Evolutionary conservation across 2,329 filamentous ascomycete genomes (phyloP).

Genomic region (Seiridium unicorne): DNA sequence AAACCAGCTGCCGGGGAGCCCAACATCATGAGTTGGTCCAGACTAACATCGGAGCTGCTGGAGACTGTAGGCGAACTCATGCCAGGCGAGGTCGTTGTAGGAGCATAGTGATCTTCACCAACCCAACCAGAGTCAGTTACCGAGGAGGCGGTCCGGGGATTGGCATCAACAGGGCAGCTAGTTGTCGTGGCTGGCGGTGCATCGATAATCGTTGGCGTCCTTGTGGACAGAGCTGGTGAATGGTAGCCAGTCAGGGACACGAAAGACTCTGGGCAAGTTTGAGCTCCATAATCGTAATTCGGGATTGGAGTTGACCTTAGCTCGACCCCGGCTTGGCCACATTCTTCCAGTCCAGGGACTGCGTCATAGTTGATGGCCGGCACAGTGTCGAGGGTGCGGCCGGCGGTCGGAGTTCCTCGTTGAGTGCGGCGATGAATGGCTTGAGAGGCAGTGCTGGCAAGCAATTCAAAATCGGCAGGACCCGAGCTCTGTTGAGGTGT

Average conservation of each 20-base stretch:
- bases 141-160: not conserved
- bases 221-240: not conserved
- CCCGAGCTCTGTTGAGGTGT: not conserved
- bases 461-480: slow-evolving; percentile 2
- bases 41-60: not conserved
- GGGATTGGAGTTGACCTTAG: not conserved
- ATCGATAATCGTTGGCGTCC: not conserved
- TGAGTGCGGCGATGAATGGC: not conserved
- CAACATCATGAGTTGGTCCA: not conserved
- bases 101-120: not conserved
- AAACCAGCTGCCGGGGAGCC: not conserved
- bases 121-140: not conserved
- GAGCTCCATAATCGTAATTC: not conserved
- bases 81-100: not conserved
- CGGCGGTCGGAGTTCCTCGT: not conserved
- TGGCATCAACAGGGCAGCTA: not conserved
- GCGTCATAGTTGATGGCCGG: not conserved
- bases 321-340: not conserved
- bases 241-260: not conserved
- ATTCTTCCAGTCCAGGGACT: not conserved
- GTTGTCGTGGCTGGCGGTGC: not conserved
- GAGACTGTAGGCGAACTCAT: not conserved
- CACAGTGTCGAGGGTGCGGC: not conserved
- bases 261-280: not conserved
- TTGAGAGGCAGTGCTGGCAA: not conserved